Conservation (phyloP, 2,329 filamentous ascomycete genomes). For the Fusarium sp. region DNA sequence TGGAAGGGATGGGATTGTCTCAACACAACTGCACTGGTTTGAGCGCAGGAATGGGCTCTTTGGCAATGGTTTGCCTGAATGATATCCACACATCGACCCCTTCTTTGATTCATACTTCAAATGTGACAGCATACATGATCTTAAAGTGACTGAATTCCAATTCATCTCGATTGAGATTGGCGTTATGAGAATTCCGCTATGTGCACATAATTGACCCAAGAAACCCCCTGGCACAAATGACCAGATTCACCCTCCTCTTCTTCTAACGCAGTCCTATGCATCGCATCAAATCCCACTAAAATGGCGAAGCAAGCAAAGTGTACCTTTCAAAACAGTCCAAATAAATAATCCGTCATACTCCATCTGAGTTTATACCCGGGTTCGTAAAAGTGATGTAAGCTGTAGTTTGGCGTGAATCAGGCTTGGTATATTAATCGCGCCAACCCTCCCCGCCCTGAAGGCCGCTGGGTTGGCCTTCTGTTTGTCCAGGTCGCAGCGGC, state of each 20-base stretch:
- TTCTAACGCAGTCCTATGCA: slow-evolving; percentile 21
- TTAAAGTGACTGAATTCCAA: slow-evolving; percentile 8
- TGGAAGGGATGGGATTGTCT: slow-evolving; percentile 12
- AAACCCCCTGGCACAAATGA: background rate
- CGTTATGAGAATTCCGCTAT: slow-evolving; percentile 22
- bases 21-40: slow-evolving; percentile 6
- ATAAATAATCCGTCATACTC: slow-evolving; percentile 41
- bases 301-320: background rate
- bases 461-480: slow-evolving; percentile 52
- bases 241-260: slow-evolving; percentile 5
- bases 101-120: slow-evolving; percentile 10
- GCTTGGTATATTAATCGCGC: slow-evolving; percentile 51
- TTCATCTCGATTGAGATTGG: slow-evolving; percentile 19
- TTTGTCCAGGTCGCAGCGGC: slow-evolving; percentile 48
- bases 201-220: slow-evolving; percentile 19
- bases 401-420: background rate
- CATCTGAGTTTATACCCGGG: slow-evolving; percentile 19
- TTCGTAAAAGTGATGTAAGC: slow-evolving; percentile 15
- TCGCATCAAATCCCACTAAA: slow-evolving; percentile 4
- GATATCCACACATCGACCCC: slow-evolving; percentile 31
- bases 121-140: background rate
- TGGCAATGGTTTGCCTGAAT: slow-evolving; percentile 19
- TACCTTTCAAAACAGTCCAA: slow-evolving; percentile 30
- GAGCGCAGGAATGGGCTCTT: slow-evolving; percentile 6
- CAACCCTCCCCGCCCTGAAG: slow-evolving; percentile 63